phyloP scores from a whole-genome alignment of 225 moss, liverwort and hornwort species.

The Bryum argenteum region DNA sequence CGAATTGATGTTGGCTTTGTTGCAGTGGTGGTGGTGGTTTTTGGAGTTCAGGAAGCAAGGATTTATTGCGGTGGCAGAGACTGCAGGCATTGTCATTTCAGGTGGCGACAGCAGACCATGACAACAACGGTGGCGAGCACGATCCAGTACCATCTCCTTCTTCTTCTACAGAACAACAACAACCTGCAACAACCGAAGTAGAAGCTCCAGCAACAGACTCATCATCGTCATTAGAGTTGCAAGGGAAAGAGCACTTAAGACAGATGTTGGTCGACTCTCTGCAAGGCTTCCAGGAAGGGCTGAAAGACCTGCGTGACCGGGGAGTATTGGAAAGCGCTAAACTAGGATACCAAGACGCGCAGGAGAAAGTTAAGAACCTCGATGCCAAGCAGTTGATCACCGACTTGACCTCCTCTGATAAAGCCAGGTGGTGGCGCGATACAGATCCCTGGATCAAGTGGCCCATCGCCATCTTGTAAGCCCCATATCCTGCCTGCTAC shows the following conservation, averaged over 20 bases:
- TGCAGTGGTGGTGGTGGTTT: constrained; percentile 48
- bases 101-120: constrained; percentile 71
- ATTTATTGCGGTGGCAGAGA: constrained; percentile 51
- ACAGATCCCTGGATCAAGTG: constrained; percentile 92
- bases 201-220: constrained; percentile 56
- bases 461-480: constrained; percentile 94
- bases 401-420: constrained; percentile 51
- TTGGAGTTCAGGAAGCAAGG: constrained; percentile 44
- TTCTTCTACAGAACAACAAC: constrained; percentile 35
- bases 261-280: constrained; percentile 65
- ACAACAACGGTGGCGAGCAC: constrained; percentile 71
- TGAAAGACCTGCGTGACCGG: constrained; percentile 72
- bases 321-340: constrained; percentile 77
- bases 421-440: constrained; percentile 65
- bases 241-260: constrained; percentile 61
- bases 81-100: constrained; percentile 72
- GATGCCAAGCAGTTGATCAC: constrained; percentile 66
- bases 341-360: constrained; percentile 64
- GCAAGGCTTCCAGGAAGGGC: constrained; percentile 67
- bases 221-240: constrained; percentile 44
- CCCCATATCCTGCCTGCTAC: constrained; percentile 8
- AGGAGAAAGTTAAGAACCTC: constrained; percentile 60
- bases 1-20: constrained; percentile 9
- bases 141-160: constrained; percentile 52
- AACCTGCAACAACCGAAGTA: constrained; percentile 28